phyloP scores from a whole-genome alignment of 2,329 filamentous ascomycete species.

The Aspergillus vadensis region DNA sequence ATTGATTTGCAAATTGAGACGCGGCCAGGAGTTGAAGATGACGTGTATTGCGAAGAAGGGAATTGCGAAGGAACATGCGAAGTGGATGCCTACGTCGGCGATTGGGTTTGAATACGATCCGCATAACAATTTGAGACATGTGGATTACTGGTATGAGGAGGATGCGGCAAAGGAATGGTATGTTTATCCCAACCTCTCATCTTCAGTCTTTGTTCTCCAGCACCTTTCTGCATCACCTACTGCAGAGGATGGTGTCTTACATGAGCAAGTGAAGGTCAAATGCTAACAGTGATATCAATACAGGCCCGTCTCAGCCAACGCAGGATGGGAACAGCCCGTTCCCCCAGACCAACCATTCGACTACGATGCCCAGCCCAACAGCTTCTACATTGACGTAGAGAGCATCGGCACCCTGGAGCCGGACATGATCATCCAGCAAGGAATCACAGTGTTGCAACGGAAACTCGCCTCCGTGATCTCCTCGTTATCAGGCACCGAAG shows the following conservation, averaged over 20 bases:
- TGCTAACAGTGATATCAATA: neutral
- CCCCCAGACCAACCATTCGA: slow-evolving; percentile 86
- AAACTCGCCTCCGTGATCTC: slow-evolving; percentile 83
- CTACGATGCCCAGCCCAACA: slow-evolving; percentile 79
- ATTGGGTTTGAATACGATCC: slow-evolving; percentile 98
- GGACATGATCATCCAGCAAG: slow-evolving; percentile 83
- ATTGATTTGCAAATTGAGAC: slow-evolving; percentile 86
- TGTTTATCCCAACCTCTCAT: slow-evolving; percentile 27
- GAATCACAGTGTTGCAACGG: slow-evolving; percentile 83
- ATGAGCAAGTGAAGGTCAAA: too few species aligned
- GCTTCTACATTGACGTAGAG: slow-evolving; percentile 95
- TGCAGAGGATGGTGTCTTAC: too few species aligned
- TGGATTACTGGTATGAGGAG: slow-evolving; percentile 93
- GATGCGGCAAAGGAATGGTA: slow-evolving; percentile 83
- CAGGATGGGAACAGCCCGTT: slow-evolving; percentile 73
- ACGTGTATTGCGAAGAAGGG: slow-evolving; percentile 96
- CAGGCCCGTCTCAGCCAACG: slow-evolving; percentile 44
- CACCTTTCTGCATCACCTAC: too few species aligned
- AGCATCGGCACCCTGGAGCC: slow-evolving; percentile 84
- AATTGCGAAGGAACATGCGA: slow-evolving; percentile 97
- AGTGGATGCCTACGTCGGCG: slow-evolving; percentile 91
- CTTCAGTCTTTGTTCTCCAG: neutral
- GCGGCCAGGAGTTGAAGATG: slow-evolving; percentile 85
- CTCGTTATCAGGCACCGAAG: slow-evolving; percentile 57
- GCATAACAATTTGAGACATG: slow-evolving; percentile 89